Conservation (phyloP, 2,329 filamentous ascomycete species). For the Cercospora citrullina region DNA sequence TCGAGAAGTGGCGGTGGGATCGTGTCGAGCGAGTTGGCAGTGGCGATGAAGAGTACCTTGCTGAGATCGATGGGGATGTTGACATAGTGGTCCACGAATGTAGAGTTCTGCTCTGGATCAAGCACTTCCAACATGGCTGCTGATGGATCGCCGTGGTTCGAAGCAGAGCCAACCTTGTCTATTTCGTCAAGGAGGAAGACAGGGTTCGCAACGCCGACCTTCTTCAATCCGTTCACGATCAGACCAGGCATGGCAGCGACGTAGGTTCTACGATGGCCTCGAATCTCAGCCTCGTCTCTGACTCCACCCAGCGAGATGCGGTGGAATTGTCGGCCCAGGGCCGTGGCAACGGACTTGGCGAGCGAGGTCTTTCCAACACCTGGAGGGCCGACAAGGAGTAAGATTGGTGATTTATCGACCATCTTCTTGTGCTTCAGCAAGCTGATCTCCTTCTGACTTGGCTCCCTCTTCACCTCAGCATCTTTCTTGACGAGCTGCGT, state of each 20-base stretch:
- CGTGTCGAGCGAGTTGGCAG: slow-evolving; percentile 90
- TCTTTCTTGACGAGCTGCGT: slow-evolving; percentile 38
- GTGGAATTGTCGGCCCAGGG: slow-evolving; percentile 92
- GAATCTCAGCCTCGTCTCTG: slow-evolving; percentile 92
- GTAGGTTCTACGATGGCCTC: slow-evolving; percentile 91
- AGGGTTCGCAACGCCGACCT: slow-evolving; percentile 92
- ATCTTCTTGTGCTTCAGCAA: slow-evolving; percentile 78
- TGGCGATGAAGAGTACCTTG: slow-evolving; percentile 96
- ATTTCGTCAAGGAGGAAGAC: slow-evolving; percentile 97
- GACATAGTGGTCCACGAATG: slow-evolving; percentile 94
- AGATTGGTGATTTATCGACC: slow-evolving; percentile 92
- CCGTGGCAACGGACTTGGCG: slow-evolving; percentile 87
- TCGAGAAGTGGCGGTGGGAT: slow-evolving; percentile 93
- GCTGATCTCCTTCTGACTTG: slow-evolving; percentile 62
- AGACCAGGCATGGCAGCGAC: slow-evolving; percentile 98
- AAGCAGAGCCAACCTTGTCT: slow-evolving; percentile 89
- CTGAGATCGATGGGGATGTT: slow-evolving; percentile 93
- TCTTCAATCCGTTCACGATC: slow-evolving; percentile 89
- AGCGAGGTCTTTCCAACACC: slow-evolving; percentile 96
- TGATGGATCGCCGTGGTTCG: slow-evolving; percentile 91
- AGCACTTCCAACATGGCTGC: slow-evolving; percentile 98
- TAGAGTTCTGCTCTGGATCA: slow-evolving; percentile 94
- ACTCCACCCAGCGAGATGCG: slow-evolving; percentile 95
- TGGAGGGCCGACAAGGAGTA: slow-evolving; percentile 88
- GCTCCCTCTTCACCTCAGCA: slow-evolving; percentile 43